phyloP scores from a whole-genome alignment of 2,329 filamentous ascomycete genomes.

The Ophiostoma quercus region DNA sequence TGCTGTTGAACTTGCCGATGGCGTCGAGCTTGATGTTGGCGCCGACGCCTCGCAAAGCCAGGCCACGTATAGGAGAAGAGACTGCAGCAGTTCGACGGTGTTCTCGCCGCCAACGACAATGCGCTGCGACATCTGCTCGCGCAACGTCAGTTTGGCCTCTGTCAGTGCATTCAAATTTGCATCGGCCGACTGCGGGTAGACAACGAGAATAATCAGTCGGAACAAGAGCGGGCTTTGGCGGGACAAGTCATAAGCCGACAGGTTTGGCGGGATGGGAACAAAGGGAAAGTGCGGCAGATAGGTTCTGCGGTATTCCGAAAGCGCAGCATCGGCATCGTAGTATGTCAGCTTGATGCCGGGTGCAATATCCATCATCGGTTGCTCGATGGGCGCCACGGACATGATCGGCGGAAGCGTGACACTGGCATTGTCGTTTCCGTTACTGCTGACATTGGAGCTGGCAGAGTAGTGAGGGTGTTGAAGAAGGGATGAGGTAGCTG shows the following conservation, averaged over 20 bases:
- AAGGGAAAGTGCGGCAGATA: constrained; percentile 39
- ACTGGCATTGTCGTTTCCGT: background rate
- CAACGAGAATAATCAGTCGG: constrained; percentile 36
- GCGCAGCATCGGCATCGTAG: constrained; percentile 33
- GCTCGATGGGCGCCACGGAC: background rate
- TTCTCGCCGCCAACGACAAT: constrained; percentile 38
- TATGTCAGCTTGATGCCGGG: constrained; percentile 36
- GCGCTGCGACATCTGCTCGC: constrained; percentile 36
- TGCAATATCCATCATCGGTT: constrained; percentile 33
- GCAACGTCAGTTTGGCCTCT: constrained; percentile 36
- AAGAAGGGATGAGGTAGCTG: background rate
- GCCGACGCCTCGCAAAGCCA: constrained; percentile 36
- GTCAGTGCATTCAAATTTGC: constrained; percentile 31
- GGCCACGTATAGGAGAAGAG: constrained; percentile 36
- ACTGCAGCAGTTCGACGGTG: constrained; percentile 37
- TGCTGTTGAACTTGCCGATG: constrained; percentile 27
- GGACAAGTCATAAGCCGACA: constrained; percentile 34
- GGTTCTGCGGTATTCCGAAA: constrained; percentile 35
- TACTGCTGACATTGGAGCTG: background rate
- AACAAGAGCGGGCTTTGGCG: constrained; percentile 36
- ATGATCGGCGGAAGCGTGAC: constrained; percentile 4
- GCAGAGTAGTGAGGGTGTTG: background rate
- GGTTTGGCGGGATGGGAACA: constrained; percentile 32
- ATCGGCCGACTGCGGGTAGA: constrained; percentile 32
- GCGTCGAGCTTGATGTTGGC: background rate